Evolutionary conservation across 768 basidiomycete species (phyloP), one percentile per base, ranked within the genome.

Genomic region (Rubroboletus satanas): DNA sequence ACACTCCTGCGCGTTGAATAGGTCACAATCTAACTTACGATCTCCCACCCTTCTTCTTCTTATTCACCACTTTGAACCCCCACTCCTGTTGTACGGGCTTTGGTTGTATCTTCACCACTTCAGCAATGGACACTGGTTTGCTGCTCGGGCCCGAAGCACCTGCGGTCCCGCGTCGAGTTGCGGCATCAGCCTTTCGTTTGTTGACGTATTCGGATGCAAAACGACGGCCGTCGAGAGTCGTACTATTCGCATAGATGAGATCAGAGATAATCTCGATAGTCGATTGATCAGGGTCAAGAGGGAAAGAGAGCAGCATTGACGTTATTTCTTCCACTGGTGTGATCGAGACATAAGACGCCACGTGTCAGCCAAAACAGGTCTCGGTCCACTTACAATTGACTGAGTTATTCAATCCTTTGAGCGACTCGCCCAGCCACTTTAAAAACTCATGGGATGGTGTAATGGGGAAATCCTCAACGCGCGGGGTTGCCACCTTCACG

Each of bases 201-300:
- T 79, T 82, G 49, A 93, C 83, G 64, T 92, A 99, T 61, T 98
- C 95, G 12, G 90, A 80, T 4, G 97, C 95, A 66, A 98, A 99
- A 36, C 96, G 84, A 48, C 95, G 81, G 6, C 97, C 97, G 66
- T 98, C 94, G 48, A 99, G 82, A 2, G 91, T 98, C 21, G 93
- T 90, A 60, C 93, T 96, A 66, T 90, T 94, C 50, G 88, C 85
- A 66, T 98, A 99, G 57, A 98, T 94, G 41, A 90, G 79, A 69
- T 98, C 97, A 23, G 91, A 90, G 60, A 99, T 98, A 67, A 97
- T 87, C 73, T 99, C 97, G 42, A 84, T 73, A 0, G 89, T 92
- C 15, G 83, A 84, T 62, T 83, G 75, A 62, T 89, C 90, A 18
- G 88, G 90, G 60, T 98, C 94, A 48, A 98, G 72, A 4, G 96